Evolutionary conservation across 106 monocot genomes (phyloP).

Genomic region (Acorus calamus): DNA sequence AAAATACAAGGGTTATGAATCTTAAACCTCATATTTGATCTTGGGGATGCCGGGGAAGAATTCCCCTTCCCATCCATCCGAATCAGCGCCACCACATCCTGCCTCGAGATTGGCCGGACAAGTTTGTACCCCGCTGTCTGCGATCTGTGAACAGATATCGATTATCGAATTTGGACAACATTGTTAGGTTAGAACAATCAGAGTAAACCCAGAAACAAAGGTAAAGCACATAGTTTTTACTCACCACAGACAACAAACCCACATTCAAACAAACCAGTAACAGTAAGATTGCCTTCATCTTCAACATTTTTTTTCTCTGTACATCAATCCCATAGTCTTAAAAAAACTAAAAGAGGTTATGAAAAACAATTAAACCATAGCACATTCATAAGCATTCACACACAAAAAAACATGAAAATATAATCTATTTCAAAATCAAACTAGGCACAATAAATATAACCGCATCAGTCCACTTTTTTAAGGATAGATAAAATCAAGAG

Average conservation of each 20-base stretch:
- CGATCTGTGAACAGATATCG: not conserved
- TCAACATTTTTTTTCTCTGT: not conserved
- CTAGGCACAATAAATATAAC: too few relatives aligned
- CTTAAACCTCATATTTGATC: not conserved
- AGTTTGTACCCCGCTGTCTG: slow-evolving; percentile 21
- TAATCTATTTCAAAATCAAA: too few relatives aligned
- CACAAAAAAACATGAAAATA: too few relatives aligned
- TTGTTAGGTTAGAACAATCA: not conserved
- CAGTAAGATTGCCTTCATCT: slow-evolving; percentile 10
- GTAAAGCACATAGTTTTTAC: slow-evolving; percentile 3
- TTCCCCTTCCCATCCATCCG: not conserved
- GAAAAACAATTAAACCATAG: too few relatives aligned
- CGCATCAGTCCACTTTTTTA: too few relatives aligned
- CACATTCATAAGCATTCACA: too few relatives aligned
- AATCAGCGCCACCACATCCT: not conserved
- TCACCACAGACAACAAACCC: slow-evolving; percentile 18
- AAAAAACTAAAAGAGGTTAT: too few relatives aligned
- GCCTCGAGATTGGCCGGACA: not conserved
- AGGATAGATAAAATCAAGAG: too few relatives aligned
- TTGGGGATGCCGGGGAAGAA: not conserved
- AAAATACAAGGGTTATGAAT: not conserved
- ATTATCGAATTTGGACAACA: not conserved
- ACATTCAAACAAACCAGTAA: slow-evolving; percentile 15
- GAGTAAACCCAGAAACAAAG: not conserved
- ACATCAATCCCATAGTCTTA: too few relatives aligned